Percentiles rank a stretch among this genome's conserved stretches.
These are phyloP conservation scores for Triangularia verruculosa DNA, from an alignment of 2,329 filamentous ascomycete genomes.

Conservation along the genomic window DNA sequence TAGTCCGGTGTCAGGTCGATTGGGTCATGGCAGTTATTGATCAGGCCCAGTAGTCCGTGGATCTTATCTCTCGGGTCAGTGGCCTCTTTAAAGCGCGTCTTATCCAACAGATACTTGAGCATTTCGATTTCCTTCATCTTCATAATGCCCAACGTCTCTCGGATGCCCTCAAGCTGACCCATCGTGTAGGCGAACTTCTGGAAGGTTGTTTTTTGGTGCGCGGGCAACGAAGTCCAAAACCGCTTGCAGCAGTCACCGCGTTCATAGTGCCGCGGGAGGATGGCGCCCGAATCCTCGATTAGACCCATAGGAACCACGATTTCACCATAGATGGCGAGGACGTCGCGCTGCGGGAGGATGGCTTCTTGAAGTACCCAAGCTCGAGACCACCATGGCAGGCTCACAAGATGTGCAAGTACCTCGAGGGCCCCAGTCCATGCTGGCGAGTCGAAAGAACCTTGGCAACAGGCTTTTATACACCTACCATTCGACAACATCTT, in stretches of 20 bases:
- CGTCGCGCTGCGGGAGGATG: conserved; percentile 18
- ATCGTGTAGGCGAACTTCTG: neutral
- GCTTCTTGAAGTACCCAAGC: conserved; percentile 30
- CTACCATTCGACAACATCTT: conserved; percentile 7
- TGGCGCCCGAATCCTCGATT: neutral
- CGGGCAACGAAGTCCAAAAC: neutral
- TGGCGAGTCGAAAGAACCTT: neutral
- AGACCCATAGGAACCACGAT: neutral
- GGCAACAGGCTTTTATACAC: neutral
- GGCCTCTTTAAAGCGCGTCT: neutral
- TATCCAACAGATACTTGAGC: neutral
- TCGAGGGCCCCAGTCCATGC: conserved; percentile 1
- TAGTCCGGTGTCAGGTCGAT: neutral
- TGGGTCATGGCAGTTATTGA: neutral
- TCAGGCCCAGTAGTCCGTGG: conserved; percentile 5
- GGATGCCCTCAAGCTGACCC: neutral
- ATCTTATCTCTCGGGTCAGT: conserved; percentile 9
- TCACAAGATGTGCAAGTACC: neutral
- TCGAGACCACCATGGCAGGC: conserved; percentile 9
- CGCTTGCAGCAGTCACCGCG: neutral
- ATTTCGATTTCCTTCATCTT: neutral
- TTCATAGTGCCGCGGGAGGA: conserved; percentile 1
- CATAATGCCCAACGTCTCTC: neutral
- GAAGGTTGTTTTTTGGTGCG: neutral
- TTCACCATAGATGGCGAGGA: neutral